phyloP scores from a whole-genome alignment of 805 yeast genomes.

The Ascoidea asiatica region DNA sequence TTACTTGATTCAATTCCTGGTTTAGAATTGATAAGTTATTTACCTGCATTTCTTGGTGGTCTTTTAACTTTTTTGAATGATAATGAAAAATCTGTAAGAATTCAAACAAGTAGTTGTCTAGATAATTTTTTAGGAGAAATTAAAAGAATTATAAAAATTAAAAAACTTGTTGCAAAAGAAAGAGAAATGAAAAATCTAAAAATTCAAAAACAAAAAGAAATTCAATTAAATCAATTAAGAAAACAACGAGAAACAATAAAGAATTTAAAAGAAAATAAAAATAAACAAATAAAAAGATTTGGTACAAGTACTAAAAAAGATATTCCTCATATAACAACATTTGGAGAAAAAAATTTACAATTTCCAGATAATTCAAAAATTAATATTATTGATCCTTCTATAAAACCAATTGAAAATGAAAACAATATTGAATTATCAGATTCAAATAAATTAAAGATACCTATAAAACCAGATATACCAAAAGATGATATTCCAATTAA shows the following conservation, averaged over 20 bases:
- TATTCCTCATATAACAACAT: no score
- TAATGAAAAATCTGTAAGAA: conserved; percentile 75
- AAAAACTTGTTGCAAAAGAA: conserved; percentile 30
- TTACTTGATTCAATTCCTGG: conserved; percentile 90
- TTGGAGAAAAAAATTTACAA: no score
- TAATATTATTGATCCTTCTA: no score
- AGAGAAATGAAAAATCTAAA: conserved; percentile 11
- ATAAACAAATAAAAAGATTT: conserved; percentile 16
- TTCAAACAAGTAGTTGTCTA: conserved; percentile 68
- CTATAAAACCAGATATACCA: no score
- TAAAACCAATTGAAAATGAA: no score
- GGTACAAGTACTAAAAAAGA: no score
- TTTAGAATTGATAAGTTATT: conserved; percentile 69
- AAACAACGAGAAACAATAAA: conserved; percentile 2
- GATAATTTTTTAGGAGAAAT: conserved; percentile 71
- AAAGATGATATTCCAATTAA: no score
- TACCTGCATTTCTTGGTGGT: conserved; percentile 85
- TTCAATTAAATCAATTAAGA: neutral
- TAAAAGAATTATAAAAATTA: conserved; percentile 59
- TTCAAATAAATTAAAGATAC: no score
- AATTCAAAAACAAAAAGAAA: conserved; percentile 10
- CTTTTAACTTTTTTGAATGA: conserved; percentile 69
- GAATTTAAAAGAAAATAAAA: conserved; percentile 10
- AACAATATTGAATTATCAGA: no score
- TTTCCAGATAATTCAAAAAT: no score